phyloP scores from a whole-genome alignment of 352 stramenopile genomes.

The Thraustochytrium sp. region DNA sequence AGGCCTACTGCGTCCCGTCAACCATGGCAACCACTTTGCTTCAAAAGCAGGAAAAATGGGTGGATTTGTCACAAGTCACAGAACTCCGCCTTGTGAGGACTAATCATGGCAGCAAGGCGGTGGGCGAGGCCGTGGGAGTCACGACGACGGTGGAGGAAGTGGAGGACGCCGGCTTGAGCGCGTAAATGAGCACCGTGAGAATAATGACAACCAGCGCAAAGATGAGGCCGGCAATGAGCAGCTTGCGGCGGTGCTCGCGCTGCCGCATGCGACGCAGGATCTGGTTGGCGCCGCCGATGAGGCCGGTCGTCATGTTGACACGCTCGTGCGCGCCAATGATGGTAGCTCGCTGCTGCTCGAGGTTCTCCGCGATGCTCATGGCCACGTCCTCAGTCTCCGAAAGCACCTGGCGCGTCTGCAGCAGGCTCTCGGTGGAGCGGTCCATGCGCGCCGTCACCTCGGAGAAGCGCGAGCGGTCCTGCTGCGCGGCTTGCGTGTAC shows the following conservation, averaged over 20 bases:
- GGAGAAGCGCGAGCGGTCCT: background rate
- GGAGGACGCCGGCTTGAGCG: background rate
- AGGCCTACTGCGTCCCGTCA: too few relatives aligned
- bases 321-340: constrained; percentile 34
- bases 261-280: constrained; percentile 35
- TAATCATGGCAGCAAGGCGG: too few relatives aligned
- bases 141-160: too few relatives aligned
- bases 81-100: too few relatives aligned
- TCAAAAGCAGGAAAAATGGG: too few relatives aligned
- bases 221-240: background rate
- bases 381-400: constrained; percentile 35
- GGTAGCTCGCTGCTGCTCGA: background rate
- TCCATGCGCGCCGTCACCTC: constrained; percentile 34
- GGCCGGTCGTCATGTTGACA: constrained; percentile 5
- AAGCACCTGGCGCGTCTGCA: background rate
- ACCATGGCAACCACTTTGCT: too few relatives aligned
- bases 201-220: constrained; percentile 22
- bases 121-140: too few relatives aligned
- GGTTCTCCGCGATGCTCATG: constrained; percentile 38
- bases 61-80: too few relatives aligned
- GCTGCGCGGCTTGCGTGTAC: background rate
- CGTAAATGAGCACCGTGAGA: constrained; percentile 4
- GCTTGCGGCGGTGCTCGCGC: constrained; percentile 5
- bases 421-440: constrained; percentile 5
- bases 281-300: constrained; percentile 30